Base-by-base conservation (phyloP, 2,329 filamentous ascomycete genomes). In the Penicillium olsonii region DNA sequence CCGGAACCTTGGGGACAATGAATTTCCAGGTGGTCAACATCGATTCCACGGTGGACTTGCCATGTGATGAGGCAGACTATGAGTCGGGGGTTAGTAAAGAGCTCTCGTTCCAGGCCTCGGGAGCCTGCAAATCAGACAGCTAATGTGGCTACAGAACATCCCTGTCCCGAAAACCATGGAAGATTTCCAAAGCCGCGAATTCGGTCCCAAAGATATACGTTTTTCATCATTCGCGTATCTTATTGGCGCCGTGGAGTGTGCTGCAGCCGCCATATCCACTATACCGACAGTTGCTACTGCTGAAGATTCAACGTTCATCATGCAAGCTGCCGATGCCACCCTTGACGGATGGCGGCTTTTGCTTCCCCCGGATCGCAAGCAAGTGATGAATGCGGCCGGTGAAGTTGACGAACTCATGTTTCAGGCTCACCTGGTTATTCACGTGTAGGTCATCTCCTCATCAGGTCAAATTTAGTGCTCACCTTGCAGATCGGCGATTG, bases 381-480 rank as follows among this genome's bases (percentile, higher is more conserved):
- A 67, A 11, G 56, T 73, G 27, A 68, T 75, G 64, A 59, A 19
- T 12, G 62, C 45, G 41, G 52, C 27, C 9, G 59, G 60, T 2
- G 43, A 65, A 54, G 42, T 68, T 5, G 67, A 70, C 49, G 66
- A 68, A 69, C 87, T 95, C 78, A 84, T 95, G 67, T 95, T 95
- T 70, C 88, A 94, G 68, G 90, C 88, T 0, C 84, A 90, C 56
- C 87, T 92, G 79, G 87, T 94, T 59, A 78, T 79, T 35, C 71
- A 80, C 34, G 62, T 63, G 66, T 69, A 61, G 55, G 62, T 33
- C 12, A 31, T n/a, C 5, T 4, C n/a, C 29, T n/a, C 7, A n/a
- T 7, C 7, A n/a, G 4, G 7, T n/a, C 29, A 3, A 14, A n/a
- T n/a, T n/a, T 7, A 7, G 6, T n/a, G 2, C 29, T 31, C 12